Conservation (phyloP, 441 rosid species). For the Euphorbia neoarborescens region DNA sequence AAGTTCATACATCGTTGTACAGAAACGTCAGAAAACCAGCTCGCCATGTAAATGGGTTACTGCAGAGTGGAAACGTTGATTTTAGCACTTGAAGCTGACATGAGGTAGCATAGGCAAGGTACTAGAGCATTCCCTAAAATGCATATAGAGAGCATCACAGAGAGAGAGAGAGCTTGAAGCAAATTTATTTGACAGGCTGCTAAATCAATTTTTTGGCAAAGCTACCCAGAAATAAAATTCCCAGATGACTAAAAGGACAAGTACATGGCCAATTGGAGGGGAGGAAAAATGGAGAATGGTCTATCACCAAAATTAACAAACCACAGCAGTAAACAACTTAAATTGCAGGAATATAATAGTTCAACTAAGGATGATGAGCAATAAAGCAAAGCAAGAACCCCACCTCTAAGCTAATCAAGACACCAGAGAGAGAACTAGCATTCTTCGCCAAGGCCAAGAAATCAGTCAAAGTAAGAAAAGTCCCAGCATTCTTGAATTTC, state of each 20-base stretch:
- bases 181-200: background rate
- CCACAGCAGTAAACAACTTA: background rate
- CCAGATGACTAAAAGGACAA: background rate
- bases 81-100: constrained; percentile 1
- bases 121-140: background rate
- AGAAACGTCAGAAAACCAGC: background rate
- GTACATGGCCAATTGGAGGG: background rate
- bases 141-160: background rate
- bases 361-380: constrained; percentile 3
- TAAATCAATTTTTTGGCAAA: background rate
- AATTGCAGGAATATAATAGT: background rate
- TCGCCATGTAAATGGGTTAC: background rate
- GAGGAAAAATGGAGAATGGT: background rate
- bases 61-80: background rate
- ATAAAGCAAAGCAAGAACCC: constrained; percentile 15
- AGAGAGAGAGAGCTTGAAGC: background rate
- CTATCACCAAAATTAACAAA: background rate
- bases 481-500: constrained; percentile 35
- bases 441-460: constrained; percentile 53
- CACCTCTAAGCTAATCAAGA: constrained; percentile 65
- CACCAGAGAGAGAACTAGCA: constrained; percentile 41
- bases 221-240: background rate
- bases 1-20: background rate
- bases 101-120: background rate
- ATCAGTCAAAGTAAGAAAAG: constrained; percentile 41